These are phyloP conservation scores for Omphalotus guepiniiformis DNA, from an alignment of 768 basidiomycete genomes.

Conservation along the genomic window DNA sequence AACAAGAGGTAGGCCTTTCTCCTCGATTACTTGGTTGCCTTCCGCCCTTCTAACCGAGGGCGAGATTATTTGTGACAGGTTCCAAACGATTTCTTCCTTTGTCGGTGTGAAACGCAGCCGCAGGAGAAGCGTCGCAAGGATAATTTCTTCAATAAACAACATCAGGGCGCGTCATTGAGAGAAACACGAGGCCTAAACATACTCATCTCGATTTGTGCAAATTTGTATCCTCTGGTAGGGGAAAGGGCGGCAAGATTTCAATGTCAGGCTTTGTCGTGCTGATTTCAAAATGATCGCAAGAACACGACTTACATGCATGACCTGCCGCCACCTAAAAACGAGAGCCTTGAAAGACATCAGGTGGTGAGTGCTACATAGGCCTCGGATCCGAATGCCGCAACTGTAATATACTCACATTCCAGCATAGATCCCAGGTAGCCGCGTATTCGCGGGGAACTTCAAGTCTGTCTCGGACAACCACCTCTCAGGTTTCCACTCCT, in stretches of 20 bases:
- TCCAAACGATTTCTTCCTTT: slow-evolving; percentile 38
- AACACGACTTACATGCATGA: slow-evolving; percentile 45
- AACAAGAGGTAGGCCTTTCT: slow-evolving; percentile 33
- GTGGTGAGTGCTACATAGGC: background rate
- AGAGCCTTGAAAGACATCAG: slow-evolving; percentile 35
- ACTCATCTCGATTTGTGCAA: slow-evolving; percentile 57
- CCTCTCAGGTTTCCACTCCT: slow-evolving; percentile 51
- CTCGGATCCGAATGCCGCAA: background rate
- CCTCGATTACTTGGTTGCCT: slow-evolving; percentile 17
- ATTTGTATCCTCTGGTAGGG: slow-evolving; percentile 41
- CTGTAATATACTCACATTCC: slow-evolving; percentile 36
- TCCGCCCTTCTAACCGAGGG: slow-evolving; percentile 30
- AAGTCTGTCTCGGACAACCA: slow-evolving; percentile 31
- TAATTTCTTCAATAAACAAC: slow-evolving; percentile 27
- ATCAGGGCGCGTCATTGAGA: too few relatives aligned
- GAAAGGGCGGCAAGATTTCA: background rate
- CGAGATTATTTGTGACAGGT: slow-evolving; percentile 44
- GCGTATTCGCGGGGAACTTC: slow-evolving; percentile 17
- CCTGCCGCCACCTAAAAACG: slow-evolving; percentile 50
- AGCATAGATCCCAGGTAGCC: slow-evolving; percentile 46
- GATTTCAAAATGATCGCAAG: background rate
- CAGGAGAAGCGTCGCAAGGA: slow-evolving; percentile 32
- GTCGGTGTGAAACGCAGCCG: slow-evolving; percentile 33
- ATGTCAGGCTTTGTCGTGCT: background rate
- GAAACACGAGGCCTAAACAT: slow-evolving; percentile 13